These are phyloP conservation scores for Curvularia hawaiiensis DNA, from an alignment of 2,329 filamentous ascomycete species.

Conservation along the genomic window DNA sequence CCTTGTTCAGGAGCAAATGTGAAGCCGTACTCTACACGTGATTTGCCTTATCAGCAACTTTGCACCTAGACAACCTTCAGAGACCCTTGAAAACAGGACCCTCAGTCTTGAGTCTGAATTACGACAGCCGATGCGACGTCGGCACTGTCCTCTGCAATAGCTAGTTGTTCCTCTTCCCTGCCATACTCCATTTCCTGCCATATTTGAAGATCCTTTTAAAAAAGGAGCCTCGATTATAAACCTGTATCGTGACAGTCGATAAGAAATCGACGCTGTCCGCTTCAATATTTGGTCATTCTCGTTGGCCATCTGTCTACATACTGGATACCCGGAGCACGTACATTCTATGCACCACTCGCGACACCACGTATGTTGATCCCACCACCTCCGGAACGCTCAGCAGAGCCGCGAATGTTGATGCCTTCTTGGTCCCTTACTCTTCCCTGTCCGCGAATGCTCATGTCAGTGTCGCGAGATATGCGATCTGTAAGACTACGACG, in stretches of 20 bases:
- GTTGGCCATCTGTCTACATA: not conserved
- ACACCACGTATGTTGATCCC: slow-evolving; percentile 43
- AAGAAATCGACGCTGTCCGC: not conserved
- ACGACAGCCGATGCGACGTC: not conserved
- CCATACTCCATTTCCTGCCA: not conserved
- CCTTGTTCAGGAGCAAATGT: not conserved
- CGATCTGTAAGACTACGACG: slow-evolving; percentile 29
- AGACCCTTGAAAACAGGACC: not conserved
- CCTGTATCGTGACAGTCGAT: not conserved
- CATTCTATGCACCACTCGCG: slow-evolving; percentile 36
- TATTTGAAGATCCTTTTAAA: not conserved
- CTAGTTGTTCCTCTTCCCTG: not conserved
- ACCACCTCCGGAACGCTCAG: slow-evolving; percentile 21
- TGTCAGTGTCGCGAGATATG: slow-evolving; percentile 29
- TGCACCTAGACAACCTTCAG: not conserved
- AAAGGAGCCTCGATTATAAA: not conserved
- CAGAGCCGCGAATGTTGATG: slow-evolving; percentile 43
- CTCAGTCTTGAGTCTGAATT: not conserved
- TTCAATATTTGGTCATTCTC: not conserved
- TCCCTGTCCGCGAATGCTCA: slow-evolving; percentile 28
- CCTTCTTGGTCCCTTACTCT: slow-evolving; percentile 28
- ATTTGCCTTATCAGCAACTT: not conserved
- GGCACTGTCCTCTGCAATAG: not conserved
- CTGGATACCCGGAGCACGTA: not conserved
- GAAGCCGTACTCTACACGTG: not conserved